Evolutionary conservation across 805 yeast genomes (phyloP).

Genomic region (Saccharomycopsis vini): DNA sequence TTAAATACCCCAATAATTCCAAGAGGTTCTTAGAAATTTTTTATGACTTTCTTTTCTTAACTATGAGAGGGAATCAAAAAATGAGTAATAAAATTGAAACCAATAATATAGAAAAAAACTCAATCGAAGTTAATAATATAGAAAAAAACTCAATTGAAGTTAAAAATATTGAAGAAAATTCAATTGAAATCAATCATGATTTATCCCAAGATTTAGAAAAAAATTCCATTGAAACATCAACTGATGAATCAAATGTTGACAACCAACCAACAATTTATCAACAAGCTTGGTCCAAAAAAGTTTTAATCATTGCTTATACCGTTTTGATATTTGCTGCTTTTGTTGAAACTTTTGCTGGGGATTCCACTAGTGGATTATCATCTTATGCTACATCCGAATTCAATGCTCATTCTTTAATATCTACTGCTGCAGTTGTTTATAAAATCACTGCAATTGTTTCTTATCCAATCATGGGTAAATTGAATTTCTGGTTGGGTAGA

Average conservation of each 20-base stretch:
- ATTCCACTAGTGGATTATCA: conserved; percentile 22
- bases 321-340: conserved; percentile 24
- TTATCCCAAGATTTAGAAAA: too few species aligned
- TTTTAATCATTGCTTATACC: conserved; percentile 22
- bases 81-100: too few species aligned
- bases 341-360: conserved; percentile 25
- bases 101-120: too few species aligned
- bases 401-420: conserved; percentile 29
- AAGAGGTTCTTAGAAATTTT: too few species aligned
- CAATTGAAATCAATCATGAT: too few species aligned
- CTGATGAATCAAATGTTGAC: not conserved
- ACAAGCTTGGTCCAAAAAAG: conserved; percentile 21
- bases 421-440: conserved; percentile 32
- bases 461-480: conserved; percentile 31
- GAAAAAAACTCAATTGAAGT: too few species aligned
- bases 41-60: too few species aligned
- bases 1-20: too few species aligned
- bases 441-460: conserved; percentile 30
- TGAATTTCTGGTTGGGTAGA: conserved; percentile 32
- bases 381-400: conserved; percentile 31
- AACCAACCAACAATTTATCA: not conserved
- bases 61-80: too few species aligned
- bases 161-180: too few species aligned
- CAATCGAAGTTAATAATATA: too few species aligned
- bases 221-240: not conserved